A percentile compares a stretch with the other conserved stretches of the same genome.
These are phyloP conservation scores for Hondaea fermentalgiana DNA, from an alignment of 108 stramenopile genomes.

Conservation along the genomic window DNA sequence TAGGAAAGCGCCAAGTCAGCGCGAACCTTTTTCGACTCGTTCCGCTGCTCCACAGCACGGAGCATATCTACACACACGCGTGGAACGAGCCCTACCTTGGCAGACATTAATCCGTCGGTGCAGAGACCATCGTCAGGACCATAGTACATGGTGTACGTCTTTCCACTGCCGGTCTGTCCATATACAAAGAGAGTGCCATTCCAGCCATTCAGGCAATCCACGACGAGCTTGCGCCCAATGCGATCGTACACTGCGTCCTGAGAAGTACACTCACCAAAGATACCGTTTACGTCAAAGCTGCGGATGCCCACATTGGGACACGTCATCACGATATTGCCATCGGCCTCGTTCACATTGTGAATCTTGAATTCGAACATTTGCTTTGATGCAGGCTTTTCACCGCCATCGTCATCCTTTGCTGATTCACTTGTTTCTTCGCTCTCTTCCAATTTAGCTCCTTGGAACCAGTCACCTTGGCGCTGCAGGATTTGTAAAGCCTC, in stretches of 20 bases:
- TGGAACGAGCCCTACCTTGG: constrained; percentile 40
- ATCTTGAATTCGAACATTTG: constrained; percentile 25
- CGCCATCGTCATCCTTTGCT: not conserved
- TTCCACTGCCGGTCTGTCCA: constrained; percentile 63
- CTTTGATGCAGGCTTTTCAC: not conserved
- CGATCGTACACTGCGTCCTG: constrained; percentile 45
- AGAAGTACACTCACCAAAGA: constrained; percentile 27
- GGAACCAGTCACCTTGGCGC: constrained; percentile 48
- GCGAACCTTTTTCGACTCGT: constrained; percentile 25
- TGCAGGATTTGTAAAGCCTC: constrained; percentile 31
- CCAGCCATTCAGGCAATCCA: constrained; percentile 52
- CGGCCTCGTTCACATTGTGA: constrained; percentile 30
- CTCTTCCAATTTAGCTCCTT: constrained; percentile 25
- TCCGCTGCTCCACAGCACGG: constrained; percentile 24
- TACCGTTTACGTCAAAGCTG: constrained; percentile 52
- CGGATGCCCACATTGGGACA: constrained; percentile 48
- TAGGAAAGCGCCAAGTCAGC: constrained; percentile 38
- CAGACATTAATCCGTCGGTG: not conserved
- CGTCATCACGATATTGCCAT: constrained; percentile 45
- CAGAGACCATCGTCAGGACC: constrained; percentile 21
- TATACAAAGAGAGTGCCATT: constrained; percentile 60
- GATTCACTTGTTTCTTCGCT: not conserved
- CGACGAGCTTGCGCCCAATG: constrained; percentile 33
- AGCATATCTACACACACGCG: constrained; percentile 50
- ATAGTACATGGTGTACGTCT: constrained; percentile 61